These are phyloP conservation scores for Xylaria sp. DNA, from an alignment of 2,329 filamentous ascomycete species.

Conservation along the genomic window DNA sequence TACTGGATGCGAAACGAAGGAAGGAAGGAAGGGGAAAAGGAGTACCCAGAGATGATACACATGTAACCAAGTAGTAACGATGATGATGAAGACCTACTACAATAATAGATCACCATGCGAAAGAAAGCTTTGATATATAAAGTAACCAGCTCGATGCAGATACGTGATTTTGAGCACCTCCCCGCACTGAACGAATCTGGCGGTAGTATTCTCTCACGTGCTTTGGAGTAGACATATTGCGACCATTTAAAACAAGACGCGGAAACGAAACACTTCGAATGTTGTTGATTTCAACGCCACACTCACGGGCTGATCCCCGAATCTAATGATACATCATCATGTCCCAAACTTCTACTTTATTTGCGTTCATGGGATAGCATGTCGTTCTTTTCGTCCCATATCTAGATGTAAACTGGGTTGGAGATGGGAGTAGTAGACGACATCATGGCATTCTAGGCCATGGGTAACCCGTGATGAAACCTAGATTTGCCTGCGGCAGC, in stretches of 20 bases:
- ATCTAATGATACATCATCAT: slow-evolving; percentile 28
- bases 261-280: neutral
- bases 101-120: slow-evolving; percentile 33
- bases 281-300: neutral
- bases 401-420: slow-evolving; percentile 2
- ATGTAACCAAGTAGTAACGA: slow-evolving; percentile 29
- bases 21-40: slow-evolving; percentile 22
- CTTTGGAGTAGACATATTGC: neutral
- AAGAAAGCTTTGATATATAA: neutral
- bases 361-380: slow-evolving; percentile 5
- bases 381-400: neutral
- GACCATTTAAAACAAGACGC: neutral
- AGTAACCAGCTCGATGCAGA: neutral
- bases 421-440: neutral
- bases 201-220: neutral
- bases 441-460: slow-evolving; percentile 1
- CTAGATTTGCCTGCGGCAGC: slow-evolving; percentile 3
- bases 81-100: slow-evolving; percentile 28
- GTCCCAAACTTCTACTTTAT: slow-evolving; percentile 17
- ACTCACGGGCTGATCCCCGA: neutral
- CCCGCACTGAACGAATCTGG: neutral
- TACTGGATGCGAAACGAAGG: slow-evolving; percentile 10
- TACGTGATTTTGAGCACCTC: neutral
- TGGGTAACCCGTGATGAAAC: neutral
- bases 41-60: slow-evolving; percentile 17